Conservation (phyloP, 305 asterid species). For the Solanum hybrid region DNA sequence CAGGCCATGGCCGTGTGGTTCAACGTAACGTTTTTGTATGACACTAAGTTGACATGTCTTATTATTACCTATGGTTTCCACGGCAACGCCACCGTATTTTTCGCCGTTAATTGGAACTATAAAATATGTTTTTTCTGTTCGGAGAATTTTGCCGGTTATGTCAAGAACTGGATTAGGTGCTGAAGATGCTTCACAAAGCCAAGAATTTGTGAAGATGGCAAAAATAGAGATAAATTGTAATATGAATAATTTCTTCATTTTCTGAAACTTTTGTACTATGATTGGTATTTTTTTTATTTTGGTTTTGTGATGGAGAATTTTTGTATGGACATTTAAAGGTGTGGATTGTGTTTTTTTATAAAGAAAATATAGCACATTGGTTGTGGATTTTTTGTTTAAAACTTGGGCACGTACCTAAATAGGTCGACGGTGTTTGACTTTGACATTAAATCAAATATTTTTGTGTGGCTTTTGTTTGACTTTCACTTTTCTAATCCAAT, state of each 20-base stretch:
- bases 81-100: not conserved
- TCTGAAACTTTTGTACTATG: not conserved
- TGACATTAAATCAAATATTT: not conserved
- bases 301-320: not conserved
- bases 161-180: not conserved
- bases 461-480: not conserved
- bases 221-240: not conserved
- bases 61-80: not conserved
- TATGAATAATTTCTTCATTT: not conserved
- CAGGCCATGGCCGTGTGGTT: not conserved
- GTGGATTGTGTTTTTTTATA: not conserved
- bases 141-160: not conserved
- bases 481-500: not conserved
- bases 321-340: not conserved
- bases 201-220: not conserved
- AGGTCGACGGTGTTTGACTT: not conserved
- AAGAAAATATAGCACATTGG: not conserved
- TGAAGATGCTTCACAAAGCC: not conserved
- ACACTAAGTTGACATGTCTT: not conserved
- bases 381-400: not conserved
- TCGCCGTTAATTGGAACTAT: not conserved
- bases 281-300: not conserved
- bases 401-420: not conserved
- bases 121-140: not conserved
- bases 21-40: not conserved